These are phyloP conservation scores for Coemansia sp. DNA, from an alignment of 192 early-diverging fungal species.

Conservation along the genomic window DNA sequence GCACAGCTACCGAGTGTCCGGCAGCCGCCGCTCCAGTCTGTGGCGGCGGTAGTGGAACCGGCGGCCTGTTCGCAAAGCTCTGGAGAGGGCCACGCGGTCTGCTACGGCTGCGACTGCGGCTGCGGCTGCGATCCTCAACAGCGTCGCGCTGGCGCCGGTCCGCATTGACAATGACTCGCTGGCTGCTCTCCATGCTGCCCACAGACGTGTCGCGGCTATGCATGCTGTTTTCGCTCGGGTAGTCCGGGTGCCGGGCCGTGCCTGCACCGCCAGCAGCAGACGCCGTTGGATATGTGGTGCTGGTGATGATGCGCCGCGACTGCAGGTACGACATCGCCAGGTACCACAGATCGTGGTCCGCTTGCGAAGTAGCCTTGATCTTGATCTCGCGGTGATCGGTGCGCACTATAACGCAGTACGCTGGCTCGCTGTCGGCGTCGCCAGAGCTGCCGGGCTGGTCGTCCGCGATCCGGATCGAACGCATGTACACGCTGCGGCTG, in stretches of 20 bases:
- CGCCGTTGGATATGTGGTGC: conserved; percentile 43
- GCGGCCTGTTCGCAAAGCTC: conserved; percentile 9
- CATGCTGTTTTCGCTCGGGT: conserved; percentile 38
- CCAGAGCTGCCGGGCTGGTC: conserved; percentile 38
- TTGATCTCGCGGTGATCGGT: conserved; percentile 76
- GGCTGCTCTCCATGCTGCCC: conserved; percentile 37
- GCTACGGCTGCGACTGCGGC: conserved; percentile 32
- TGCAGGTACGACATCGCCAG: conserved; percentile 60
- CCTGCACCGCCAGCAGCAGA: conserved; percentile 6
- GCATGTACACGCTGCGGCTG: conserved; percentile 65
- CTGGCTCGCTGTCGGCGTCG: conserved; percentile 43
- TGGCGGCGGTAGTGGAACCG: conserved; percentile 8
- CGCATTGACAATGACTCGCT: conserved; percentile 35
- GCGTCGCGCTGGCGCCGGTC: conserved; percentile 33
- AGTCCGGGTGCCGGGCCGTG: conserved; percentile 1
- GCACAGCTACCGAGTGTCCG: neutral
- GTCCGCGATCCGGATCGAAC: conserved; percentile 59
- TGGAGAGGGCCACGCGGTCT: conserved; percentile 19
- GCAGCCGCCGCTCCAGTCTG: conserved; percentile 9
- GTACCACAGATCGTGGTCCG: conserved; percentile 74
- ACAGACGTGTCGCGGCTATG: conserved; percentile 35
- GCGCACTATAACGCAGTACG: conserved; percentile 64
- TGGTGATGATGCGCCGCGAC: conserved; percentile 54
- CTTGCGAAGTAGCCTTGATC: conserved; percentile 66
- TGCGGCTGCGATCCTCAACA: conserved; percentile 38